Evolutionary conservation across 495 filamentous ascomycete species (phyloP).

Genomic region (Neurospora tetraspora): DNA sequence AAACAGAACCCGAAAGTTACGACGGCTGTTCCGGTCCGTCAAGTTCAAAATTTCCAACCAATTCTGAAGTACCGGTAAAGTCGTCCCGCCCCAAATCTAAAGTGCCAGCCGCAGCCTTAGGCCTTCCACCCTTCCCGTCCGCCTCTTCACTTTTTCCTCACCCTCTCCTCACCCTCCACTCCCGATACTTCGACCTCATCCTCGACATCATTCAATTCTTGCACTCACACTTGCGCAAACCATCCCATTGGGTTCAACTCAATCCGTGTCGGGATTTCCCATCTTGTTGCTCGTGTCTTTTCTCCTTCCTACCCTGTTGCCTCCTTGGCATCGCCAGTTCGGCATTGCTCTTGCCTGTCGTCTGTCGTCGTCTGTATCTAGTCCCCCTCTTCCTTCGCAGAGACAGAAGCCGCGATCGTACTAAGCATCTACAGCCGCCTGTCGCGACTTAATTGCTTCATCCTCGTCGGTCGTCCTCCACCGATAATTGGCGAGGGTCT

Average conservation of each 20-base stretch:
- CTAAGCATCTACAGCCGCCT: not conserved
- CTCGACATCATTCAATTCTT: not conserved
- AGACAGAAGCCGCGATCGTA: not conserved
- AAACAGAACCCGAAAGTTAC: not conserved
- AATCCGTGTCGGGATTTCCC: not conserved
- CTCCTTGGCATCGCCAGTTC: not conserved
- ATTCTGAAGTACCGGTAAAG: not conserved
- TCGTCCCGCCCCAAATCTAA: not conserved
- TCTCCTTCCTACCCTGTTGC: not conserved
- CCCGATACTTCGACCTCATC: not conserved
- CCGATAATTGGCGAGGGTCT: slow-evolving; percentile 1
- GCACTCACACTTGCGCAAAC: not conserved
- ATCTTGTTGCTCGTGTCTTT: not conserved
- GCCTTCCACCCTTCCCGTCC: slow-evolving; percentile 4
- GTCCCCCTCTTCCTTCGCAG: not conserved
- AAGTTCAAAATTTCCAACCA: not conserved
- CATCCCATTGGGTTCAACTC: not conserved
- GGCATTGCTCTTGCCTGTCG: not conserved
- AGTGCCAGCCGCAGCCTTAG: not conserved
- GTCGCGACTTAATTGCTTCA: not conserved
- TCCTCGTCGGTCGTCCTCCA: not conserved
- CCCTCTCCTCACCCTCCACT: not conserved
- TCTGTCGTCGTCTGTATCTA: not conserved
- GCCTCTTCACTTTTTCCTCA: not conserved
- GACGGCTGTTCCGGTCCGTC: not conserved